Evolutionary conservation across 2,329 filamentous ascomycete genomes (phyloP), one percentile per base, ranked within the genome.

Genomic region (Cladosporium sp.): DNA sequence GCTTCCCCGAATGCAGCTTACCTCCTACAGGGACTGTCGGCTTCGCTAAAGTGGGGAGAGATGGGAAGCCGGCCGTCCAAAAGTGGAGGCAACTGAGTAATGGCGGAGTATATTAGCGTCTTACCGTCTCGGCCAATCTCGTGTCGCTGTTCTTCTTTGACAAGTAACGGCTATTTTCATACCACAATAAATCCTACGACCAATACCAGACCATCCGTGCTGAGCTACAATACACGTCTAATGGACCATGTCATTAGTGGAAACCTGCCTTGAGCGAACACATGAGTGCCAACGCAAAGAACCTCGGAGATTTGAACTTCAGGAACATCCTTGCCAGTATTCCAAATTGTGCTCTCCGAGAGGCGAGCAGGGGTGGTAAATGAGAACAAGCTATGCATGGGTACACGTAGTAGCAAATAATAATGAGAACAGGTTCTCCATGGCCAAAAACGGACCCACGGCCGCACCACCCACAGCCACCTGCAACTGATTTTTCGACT

Each of bases 311-410:
- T 48, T 32, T 33, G 27, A 16, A 4, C 20, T 48, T 22, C 29
- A 18, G 33, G 33, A 19, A 48, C 29, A 33, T 33, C 33, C 49
- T 38, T 50, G 35, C 35, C 33, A 50, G 25, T 33, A 22, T 40
- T 45, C 48, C 19, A 15, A 35, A 35, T 22, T n/a, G n/a, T n/a
- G n/a, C n/a, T n/a, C n/a, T n/a, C 48, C 40, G 48, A 50, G 30
- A 29, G 25, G 40, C 49, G 40, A 50, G 19, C 42, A 40, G 43
- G 45, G 50, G 46, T 19, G 36, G 16, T 38, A 48, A 40, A 42
- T 22, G 16, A 40, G 29, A 30, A 48, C 38, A 52, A 18, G 43
- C 36, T 29, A 11, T 38, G 25, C 39, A 20, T 43, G 45, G 45
- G 9, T 9, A 27, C n/a, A n/a, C n/a, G n/a, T n/a, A n/a, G n/a